These are phyloP conservation scores for Russula ochroleuca DNA, from an alignment of 768 basidiomycete genomes.

Conservation along the genomic window DNA sequence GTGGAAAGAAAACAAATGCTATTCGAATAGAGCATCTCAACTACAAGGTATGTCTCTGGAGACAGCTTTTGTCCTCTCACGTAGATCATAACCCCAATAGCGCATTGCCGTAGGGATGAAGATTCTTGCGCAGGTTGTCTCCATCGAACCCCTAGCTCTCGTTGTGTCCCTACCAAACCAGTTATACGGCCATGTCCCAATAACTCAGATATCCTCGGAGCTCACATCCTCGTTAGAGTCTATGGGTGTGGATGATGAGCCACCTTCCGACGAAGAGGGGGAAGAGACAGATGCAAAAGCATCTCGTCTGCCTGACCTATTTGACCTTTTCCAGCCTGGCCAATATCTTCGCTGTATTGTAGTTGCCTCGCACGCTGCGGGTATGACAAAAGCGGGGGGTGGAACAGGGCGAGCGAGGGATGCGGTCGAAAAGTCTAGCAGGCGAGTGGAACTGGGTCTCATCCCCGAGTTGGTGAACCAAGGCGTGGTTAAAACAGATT, in stretches of 20 bases:
- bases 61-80: not conserved
- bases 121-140: slow-evolving; percentile 80
- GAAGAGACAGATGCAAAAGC: slow-evolving; percentile 36
- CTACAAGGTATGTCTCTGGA: slow-evolving; percentile 62
- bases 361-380: slow-evolving; percentile 60
- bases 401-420: slow-evolving; percentile 62
- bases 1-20: slow-evolving; percentile 45
- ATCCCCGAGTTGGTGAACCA: slow-evolving; percentile 80
- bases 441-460: slow-evolving; percentile 81
- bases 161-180: slow-evolving; percentile 95
- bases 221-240: slow-evolving; percentile 69
- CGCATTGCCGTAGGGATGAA: slow-evolving; percentile 80
- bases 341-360: slow-evolving; percentile 83
- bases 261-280: slow-evolving; percentile 46
- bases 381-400: slow-evolving; percentile 49
- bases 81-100: slow-evolving; percentile 39
- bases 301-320: slow-evolving; percentile 57
- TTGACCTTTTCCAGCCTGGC: slow-evolving; percentile 73
- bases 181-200: slow-evolving; percentile 87
- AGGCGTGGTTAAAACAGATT: slow-evolving; percentile 72
- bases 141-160: slow-evolving; percentile 83
- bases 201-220: slow-evolving; percentile 83
- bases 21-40: slow-evolving; percentile 88
- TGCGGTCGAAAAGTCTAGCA: slow-evolving; percentile 61
- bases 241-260: slow-evolving; percentile 47